Conservation (phyloP, 2,329 filamentous ascomycete species). For the Talaromyces sp. region DNA sequence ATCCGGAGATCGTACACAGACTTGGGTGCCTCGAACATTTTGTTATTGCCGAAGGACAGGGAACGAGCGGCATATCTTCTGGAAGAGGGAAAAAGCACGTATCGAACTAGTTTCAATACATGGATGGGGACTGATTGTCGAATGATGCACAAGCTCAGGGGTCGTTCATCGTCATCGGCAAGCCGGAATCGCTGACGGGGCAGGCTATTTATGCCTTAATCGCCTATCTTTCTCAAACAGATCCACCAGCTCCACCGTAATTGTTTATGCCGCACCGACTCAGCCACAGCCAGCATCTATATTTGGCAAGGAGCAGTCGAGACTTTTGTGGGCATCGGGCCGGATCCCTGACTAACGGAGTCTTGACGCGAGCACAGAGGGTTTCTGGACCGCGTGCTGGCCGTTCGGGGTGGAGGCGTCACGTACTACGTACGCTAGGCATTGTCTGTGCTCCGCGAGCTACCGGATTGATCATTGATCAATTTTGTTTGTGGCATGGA, state of each 20-base stretch:
- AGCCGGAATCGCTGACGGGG: not conserved
- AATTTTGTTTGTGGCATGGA: not conserved
- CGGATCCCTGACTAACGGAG: not conserved
- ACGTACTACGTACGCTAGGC: not conserved
- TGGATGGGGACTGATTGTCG: not conserved
- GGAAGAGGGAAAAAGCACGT: not conserved
- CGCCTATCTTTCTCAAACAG: not conserved
- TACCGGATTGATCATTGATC: not conserved
- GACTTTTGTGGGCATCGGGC: not conserved
- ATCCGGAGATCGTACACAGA: not conserved
- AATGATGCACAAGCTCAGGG: not conserved
- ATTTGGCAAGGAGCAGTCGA: conserved; percentile 8
- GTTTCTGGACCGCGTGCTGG: not conserved
- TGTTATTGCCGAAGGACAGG: not conserved
- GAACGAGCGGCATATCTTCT: not conserved
- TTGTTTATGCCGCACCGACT: not conserved
- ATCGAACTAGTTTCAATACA: not conserved
- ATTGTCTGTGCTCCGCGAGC: not conserved
- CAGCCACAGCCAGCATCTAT: not conserved
- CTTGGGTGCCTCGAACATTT: not conserved
- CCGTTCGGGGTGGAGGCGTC: not conserved
- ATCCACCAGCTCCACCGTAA: not conserved
- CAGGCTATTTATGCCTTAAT: conserved; percentile 2
- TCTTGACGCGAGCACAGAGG: not conserved
- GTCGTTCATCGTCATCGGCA: not conserved